Evolutionary conservation across 2,329 filamentous ascomycete species (phyloP).

Genomic region (Pochonia chlamydosporia): DNA sequence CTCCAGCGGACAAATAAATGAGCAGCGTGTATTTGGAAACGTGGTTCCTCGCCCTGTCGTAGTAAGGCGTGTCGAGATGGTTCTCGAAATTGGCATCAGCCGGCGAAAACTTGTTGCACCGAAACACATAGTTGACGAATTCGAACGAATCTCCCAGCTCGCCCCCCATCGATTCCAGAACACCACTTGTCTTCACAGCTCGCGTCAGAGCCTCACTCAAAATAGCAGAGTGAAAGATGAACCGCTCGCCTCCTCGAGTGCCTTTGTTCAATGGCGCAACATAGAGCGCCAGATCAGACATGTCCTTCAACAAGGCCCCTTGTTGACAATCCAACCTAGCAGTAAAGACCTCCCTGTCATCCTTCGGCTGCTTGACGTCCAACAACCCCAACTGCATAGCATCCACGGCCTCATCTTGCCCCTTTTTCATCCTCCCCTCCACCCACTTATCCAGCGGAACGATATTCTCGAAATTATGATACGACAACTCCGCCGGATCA

Average conservation of each 20-base stretch:
- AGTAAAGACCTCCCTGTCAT: not conserved
- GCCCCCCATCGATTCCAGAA: not conserved
- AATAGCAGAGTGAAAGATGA: constrained; percentile 1
- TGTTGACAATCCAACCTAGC: not conserved
- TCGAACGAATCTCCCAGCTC: not conserved
- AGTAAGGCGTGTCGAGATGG: constrained; percentile 1
- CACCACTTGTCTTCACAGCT: not conserved
- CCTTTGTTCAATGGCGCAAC: not conserved
- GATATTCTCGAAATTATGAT: constrained; percentile 4
- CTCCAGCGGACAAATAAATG: not conserved
- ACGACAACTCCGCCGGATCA: constrained; percentile 1
- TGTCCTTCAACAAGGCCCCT: not conserved
- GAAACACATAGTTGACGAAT: constrained; percentile 1
- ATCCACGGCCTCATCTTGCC: not conserved
- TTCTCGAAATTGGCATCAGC: not conserved
- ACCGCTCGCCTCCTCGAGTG: constrained; percentile 1
- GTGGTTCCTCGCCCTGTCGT: constrained; percentile 1
- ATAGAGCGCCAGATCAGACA: not conserved
- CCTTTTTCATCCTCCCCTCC: not conserved
- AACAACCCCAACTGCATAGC: not conserved
- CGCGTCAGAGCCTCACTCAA: not conserved
- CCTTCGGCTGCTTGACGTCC: not conserved
- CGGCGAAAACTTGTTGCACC: constrained; percentile 1
- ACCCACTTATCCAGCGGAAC: constrained; percentile 1
- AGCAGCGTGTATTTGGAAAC: constrained; percentile 1